Base-by-base conservation (phyloP, 2,329 filamentous ascomycete genomes). In the Phyllachora maydis region DNA sequence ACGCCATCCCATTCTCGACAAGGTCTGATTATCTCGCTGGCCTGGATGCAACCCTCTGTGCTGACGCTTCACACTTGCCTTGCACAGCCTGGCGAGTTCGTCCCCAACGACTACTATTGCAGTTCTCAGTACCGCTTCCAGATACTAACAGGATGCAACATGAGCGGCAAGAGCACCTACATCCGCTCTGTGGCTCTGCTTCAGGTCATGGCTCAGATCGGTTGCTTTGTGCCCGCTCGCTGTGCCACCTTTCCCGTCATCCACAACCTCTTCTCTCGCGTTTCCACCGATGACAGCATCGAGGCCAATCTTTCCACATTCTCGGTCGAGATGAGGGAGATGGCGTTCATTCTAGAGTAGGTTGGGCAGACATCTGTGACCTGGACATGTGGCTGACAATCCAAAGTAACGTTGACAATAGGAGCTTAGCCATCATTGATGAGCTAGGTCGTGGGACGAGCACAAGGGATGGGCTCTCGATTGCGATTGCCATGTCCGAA, bases 141-240 rank as follows among this genome's bases (percentile, higher is more conserved):
- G 33, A 75, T 95, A 30, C 72, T 98, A 31, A 95, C 85, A 0
- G 85, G 88, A 4, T 90, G 79, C 43, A 98, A 98, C 37, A 98
- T 98, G 88, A 91, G 81, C 35, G 88, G 83, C 1, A 98, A 95
- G 44, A 91, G 77, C 32, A 98, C 83, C 0, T 95, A 93, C 39
- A 92, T 95, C 31, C 69, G 81, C 23, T 73, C 76, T 2, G 57
- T 91, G 13, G 78, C 85, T 1, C 52, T 98, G 16, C 66, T 90
- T 39, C 68, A 76, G 21, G 69, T 98, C 28, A 93, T 98, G 82
- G 81, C 81, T 1, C 88, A 98, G 38, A 70, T 93, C 24, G 85
- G 83, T 3, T 77, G 69, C 35, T 95, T 90, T 41, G 74, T 95
- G 1, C 88, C 88, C 0, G 85, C 82, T 0, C 57, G 71, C 15